These are phyloP conservation scores for Castanea crenata DNA, from an alignment of 306 rosid genomes.

Conservation along the genomic window DNA sequence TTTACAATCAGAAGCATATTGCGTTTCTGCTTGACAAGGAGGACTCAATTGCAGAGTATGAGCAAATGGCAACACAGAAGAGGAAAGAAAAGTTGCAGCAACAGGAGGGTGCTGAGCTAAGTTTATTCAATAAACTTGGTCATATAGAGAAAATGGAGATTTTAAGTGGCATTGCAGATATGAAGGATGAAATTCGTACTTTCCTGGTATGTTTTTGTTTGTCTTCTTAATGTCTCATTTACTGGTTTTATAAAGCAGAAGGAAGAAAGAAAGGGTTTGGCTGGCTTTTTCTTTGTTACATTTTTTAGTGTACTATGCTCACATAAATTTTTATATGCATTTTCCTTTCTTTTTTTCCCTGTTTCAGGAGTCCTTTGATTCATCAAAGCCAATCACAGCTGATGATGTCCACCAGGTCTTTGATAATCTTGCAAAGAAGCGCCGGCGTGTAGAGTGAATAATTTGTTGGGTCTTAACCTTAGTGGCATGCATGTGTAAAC, in stretches of 20 bases:
- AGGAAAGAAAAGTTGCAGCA: constrained; percentile 82
- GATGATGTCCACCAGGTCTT: constrained; percentile 86
- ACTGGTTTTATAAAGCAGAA: not conserved
- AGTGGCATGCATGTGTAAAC: constrained; percentile 15
- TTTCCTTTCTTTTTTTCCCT: not conserved
- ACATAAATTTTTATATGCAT: not conserved
- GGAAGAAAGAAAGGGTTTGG: not conserved
- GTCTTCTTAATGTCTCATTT: not conserved
- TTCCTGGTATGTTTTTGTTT: constrained; percentile 61
- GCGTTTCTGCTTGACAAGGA: constrained; percentile 77
- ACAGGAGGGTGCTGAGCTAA: constrained; percentile 76
- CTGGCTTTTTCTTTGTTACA: constrained; percentile 9
- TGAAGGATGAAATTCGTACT: constrained; percentile 82
- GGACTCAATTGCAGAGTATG: constrained; percentile 86
- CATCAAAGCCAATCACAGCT: constrained; percentile 83
- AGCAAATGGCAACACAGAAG: constrained; percentile 77
- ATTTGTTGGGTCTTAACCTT: constrained; percentile 21
- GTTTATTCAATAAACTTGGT: constrained; percentile 69
- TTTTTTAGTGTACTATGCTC: not conserved
- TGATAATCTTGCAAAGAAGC: constrained; percentile 77
- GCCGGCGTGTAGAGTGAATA: constrained; percentile 71
- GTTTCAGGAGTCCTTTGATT: constrained; percentile 76
- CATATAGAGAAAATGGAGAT: constrained; percentile 93
- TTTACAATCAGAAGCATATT: constrained; percentile 57
- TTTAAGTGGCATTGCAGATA: constrained; percentile 87